A percentile compares a stretch with the other conserved stretches of the same genome.
Evolutionary conservation across 129 eudicot species (phyloP).

Genomic region (carrot (Daucus carota)): DH1_v3.0 NC_030386.2:3274001-3274500

Average conservation of each 20-base stretch:
- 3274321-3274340: conserved; percentile 63
- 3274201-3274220: neutral
- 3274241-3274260: too few species aligned
- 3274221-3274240: neutral
- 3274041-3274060: conserved; percentile 85
- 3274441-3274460: neutral
- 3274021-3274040: conserved; percentile 68
- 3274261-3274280: too few species aligned
- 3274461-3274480: neutral
- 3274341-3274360: conserved; percentile 78
- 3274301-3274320: neutral
- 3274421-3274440: neutral
- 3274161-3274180: neutral
- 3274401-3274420: conserved; percentile 38
- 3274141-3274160: neutral
- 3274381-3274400: conserved; percentile 88
- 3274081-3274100: conserved; percentile 11
- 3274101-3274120: neutral
- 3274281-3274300: neutral
- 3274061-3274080: conserved; percentile 65
- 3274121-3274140: neutral
- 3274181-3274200: neutral
- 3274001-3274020: conserved; percentile 73
- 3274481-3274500: conserved; percentile 59
- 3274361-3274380: conserved; percentile 86